These are phyloP conservation scores for Cavenderia fasciculata DNA, from an alignment of 78 protist species.

Conservation along the genomic window DNA sequence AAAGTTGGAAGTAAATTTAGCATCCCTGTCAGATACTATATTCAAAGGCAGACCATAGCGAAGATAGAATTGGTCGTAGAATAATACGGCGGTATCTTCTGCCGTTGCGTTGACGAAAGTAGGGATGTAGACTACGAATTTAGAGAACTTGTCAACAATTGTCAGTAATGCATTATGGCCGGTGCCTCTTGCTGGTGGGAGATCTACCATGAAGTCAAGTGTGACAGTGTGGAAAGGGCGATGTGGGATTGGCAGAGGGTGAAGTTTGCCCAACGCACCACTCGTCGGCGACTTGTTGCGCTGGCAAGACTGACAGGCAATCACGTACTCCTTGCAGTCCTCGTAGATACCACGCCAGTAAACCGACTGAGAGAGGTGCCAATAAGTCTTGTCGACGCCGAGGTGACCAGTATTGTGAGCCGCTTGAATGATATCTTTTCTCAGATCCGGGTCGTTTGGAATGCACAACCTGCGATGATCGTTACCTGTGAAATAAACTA, in stretches of 20 bases:
- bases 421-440: no score
- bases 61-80: neutral
- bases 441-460: neutral
- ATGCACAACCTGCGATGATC: neutral
- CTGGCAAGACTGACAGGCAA: no score
- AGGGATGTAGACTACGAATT: neutral
- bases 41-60: neutral
- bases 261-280: no score
- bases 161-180: conserved; percentile 7
- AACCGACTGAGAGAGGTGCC: no score
- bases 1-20: neutral
- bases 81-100: neutral
- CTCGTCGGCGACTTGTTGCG: no score
- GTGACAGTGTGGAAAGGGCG: neutral
- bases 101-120: neutral
- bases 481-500: neutral
- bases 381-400: no score
- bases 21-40: neutral
- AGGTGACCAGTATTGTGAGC: no score
- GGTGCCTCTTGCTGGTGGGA: neutral
- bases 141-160: neutral
- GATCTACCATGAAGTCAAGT: conserved; percentile 22
- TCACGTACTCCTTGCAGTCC: no score
- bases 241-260: neutral
- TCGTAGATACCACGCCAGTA: no score